Percentiles rank a stretch among this genome's conserved stretches.
Conservation (phyloP, 768 basidiomycete species). For the Nidularia sp. region DNA sequence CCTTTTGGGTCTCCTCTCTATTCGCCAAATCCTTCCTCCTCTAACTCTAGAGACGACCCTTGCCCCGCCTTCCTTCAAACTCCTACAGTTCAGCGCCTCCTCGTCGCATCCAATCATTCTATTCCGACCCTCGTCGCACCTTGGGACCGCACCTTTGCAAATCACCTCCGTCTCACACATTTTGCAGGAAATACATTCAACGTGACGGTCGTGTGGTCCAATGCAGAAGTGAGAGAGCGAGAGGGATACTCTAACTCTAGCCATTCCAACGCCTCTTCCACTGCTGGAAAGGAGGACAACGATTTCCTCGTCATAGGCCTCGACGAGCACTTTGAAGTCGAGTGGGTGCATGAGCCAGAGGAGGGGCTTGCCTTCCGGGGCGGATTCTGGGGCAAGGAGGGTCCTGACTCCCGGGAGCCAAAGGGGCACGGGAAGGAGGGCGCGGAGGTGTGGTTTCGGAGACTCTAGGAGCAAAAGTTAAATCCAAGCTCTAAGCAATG, state of each 20-base stretch:
- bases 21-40: not conserved
- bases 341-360: conserved; percentile 29
- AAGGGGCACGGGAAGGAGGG: conserved; percentile 22
- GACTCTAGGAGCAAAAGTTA: too few species aligned
- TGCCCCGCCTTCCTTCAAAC: conserved; percentile 18
- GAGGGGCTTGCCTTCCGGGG: conserved; percentile 34
- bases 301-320: conserved; percentile 29
- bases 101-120: conserved; percentile 15
- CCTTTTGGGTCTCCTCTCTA: not conserved
- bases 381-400: conserved; percentile 36
- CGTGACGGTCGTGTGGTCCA: conserved; percentile 30
- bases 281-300: conserved; percentile 5
- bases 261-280: not conserved
- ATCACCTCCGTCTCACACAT: conserved; percentile 30
- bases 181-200: conserved; percentile 35
- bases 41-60: not conserved
- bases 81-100: conserved; percentile 22
- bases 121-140: conserved; percentile 28
- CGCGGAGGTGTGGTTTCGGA: conserved; percentile 36
- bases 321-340: conserved; percentile 30
- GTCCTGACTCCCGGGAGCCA: conserved; percentile 21
- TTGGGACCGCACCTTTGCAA: conserved; percentile 27
- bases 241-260: conserved; percentile 13
- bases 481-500: too few species aligned
- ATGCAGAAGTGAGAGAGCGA: conserved; percentile 18